A percentile compares a stretch with the other conserved stretches of the same genome.
Conservation (phyloP, 805 yeast species). For the Candida xiaguanensis region DNA sequence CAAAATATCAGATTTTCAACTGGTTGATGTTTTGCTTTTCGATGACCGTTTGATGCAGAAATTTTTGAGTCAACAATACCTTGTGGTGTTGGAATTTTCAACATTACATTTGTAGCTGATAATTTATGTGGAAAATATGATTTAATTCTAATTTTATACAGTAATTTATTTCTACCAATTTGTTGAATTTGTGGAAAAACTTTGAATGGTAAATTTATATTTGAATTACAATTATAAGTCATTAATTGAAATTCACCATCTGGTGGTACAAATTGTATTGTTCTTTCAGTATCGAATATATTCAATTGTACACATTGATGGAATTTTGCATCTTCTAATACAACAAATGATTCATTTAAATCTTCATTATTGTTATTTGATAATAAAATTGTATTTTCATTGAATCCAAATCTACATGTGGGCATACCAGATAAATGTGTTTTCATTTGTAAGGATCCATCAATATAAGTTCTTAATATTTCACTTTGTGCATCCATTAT, state of each 20-base stretch:
- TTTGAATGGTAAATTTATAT: conserved; percentile 66
- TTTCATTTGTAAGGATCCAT: conserved; percentile 69
- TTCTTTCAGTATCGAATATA: conserved; percentile 60
- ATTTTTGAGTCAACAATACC: conserved; percentile 24
- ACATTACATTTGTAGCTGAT: conserved; percentile 58
- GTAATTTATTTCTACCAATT: conserved; percentile 43
- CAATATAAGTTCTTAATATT: conserved; percentile 65
- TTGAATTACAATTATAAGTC: conserved; percentile 52
- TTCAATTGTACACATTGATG: conserved; percentile 82
- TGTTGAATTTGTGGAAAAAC: conserved; percentile 53
- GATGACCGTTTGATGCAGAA: conserved; percentile 57
- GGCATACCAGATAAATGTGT: conserved; percentile 81
- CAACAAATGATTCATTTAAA: conserved; percentile 46
- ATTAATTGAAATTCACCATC: conserved; percentile 84
- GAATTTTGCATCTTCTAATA: conserved; percentile 74
- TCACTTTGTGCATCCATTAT: conserved; percentile 64
- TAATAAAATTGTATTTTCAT: conserved; percentile 42
- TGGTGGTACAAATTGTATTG: conserved; percentile 77
- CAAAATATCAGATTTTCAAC: conserved; percentile 65
- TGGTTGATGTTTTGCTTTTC: conserved; percentile 66
- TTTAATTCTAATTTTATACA: conserved; percentile 56
- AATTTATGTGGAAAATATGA: conserved; percentile 58
- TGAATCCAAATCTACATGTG: conserved; percentile 73
- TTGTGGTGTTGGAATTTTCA: conserved; percentile 66
- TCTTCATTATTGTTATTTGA: conserved; percentile 7